Conservation (phyloP, 2,329 filamentous ascomycete genomes). For the Claviceps quebecensis region DNA sequence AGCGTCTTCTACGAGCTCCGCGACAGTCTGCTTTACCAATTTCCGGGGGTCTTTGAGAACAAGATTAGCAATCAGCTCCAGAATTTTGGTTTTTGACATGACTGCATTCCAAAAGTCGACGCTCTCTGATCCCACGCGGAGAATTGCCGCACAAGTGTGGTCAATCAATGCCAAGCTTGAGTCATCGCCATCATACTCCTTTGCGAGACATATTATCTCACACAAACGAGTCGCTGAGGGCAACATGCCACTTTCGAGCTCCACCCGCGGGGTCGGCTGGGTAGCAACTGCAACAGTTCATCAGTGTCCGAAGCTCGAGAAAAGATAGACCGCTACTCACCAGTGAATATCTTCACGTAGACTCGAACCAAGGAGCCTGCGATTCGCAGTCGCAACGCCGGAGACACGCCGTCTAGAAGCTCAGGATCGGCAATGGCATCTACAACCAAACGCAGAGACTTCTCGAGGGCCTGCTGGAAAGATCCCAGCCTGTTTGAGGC, state of each 20-base stretch:
- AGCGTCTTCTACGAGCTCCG: conserved; percentile 20
- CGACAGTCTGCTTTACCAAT: conserved; percentile 16
- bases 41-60: conserved; percentile 16
- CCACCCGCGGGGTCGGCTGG: neutral
- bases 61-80: conserved; percentile 11
- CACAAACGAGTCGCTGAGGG: conserved; percentile 7
- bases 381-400: conserved; percentile 14
- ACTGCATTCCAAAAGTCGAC: conserved; percentile 17
- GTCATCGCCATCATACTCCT: conserved; percentile 10
- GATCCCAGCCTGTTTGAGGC: neutral
- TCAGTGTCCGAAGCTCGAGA: neutral
- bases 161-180: conserved; percentile 13
- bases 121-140: conserved; percentile 16
- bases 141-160: conserved; percentile 14
- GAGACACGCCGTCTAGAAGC: conserved; percentile 27
- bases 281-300: neutral
- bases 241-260: conserved; percentile 4
- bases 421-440: conserved; percentile 45
- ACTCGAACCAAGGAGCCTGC: conserved; percentile 15
- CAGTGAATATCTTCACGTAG: conserved; percentile 15
- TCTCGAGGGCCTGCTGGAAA: conserved; percentile 17
- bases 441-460: conserved; percentile 40
- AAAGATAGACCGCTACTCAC: conserved; percentile 5
- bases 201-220: conserved; percentile 15
- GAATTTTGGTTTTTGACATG: conserved; percentile 11